Base-by-base conservation (phyloP, 2,329 filamentous ascomycete genomes). In the Diplodia corticola region DNA sequence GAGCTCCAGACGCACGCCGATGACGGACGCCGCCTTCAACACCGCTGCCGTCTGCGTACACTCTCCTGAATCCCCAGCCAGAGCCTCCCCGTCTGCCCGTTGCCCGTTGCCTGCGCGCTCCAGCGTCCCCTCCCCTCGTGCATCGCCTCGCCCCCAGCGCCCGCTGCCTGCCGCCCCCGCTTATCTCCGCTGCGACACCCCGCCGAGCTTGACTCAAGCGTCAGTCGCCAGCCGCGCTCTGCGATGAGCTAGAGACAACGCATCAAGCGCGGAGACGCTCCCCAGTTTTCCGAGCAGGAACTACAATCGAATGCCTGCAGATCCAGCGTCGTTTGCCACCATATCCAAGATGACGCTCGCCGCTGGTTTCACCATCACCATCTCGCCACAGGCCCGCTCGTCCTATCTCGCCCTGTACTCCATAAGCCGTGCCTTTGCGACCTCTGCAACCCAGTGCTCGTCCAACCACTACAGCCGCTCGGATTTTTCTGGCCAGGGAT, bases 401-500 rank as follows among this genome's bases (percentile, higher is more conserved):
- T 80, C 79, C 22, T 82, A 79, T 70, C 70, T 78, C 46, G 72
- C 74, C 35, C 71, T 77, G 51, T 71, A 74, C 64, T 72, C 70
- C 70, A 73, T 74, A 68, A 69, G 69, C 66, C 74, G 73, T 66
- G 64, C 72, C 65, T 72, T 80, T 66, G 76, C 77, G 30, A 72
- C 74, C 13, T 76, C 74, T 30, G 73, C 77, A 51, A 70, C 77
- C 57, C 68, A 64, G 48, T 70, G 71, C 51, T 82, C 81, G 4
- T 79, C 73, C 1, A 83, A 82, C 26, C 80, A 84, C 67, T 88
- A 86, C 70, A 80, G 83, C 70, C 83, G 86, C 46, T 86, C 86
- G 9, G 87, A 89, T 76, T 89, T 89, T 69, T 82, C 84, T 66
- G 84, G 82, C 63, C 86, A 89, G 72, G 84, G 84, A 20, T 90